Evolutionary conservation across 148 eudicot genomes (phyloP), one percentile per base, ranked within the genome.

Genomic region (Salicornia ramosissima): DNA sequence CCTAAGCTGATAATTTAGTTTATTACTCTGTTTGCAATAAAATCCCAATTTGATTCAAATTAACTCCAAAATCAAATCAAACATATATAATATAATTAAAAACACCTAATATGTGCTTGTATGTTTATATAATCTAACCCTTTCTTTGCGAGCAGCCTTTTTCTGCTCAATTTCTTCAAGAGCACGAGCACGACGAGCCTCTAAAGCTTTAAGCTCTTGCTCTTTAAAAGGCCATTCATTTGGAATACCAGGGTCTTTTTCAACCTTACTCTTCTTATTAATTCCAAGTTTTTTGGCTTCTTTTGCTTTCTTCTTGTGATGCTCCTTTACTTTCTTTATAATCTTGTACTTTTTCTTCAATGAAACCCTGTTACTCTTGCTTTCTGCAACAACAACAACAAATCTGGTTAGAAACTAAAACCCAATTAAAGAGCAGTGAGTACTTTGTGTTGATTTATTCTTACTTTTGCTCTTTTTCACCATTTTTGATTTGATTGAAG

Each of bases 141-240:
- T 87, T 82, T 91, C 99, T 83, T 91, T 95, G 10, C 97, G 87
- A 13, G 91, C 99, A 42, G 91, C 97, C 78, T 95, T 95, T 80
- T 87, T 86, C 80, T 79, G 87, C 78, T 95, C 99, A 24, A 84
- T 24, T 42, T 86, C 99, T 61, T 95, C 91, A 0, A 89, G 30
- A 0, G 82, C 96, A 10, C 77, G 80, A 45, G 90, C 90, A 18
- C 99, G 90, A 1, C 94, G 84, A 49, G 63, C 82, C 62, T 91
- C 99, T 4, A 95, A 90, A 45, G 87, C 89, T 72, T 87, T 91
- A 46, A 95, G 97, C 85, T 89, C 99, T 71, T 91, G 90, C 62
- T 95, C 97, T 88, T 89, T 95, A 61, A 89, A 91, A 19, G 99
- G 99, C 99, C 99, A 91, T 50, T 91, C 97, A 75, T 91, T 95